phyloP scores from a whole-genome alignment of 2,329 filamentous ascomycete species.

The Teratosphaeria zuluensis region DNA sequence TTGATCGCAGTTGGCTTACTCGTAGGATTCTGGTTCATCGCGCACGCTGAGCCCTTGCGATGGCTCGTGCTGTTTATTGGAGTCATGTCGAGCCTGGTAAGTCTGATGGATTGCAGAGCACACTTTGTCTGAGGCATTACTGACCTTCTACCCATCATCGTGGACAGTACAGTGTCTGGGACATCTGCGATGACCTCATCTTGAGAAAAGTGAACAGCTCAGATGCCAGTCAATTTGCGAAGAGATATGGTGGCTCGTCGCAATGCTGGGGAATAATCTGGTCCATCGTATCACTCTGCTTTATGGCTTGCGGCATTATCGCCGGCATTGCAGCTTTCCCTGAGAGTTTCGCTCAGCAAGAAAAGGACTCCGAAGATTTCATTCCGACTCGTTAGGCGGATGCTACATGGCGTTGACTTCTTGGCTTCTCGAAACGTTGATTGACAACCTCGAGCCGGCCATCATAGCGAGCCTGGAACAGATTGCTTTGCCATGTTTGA shows the following conservation, averaged over 20 bases:
- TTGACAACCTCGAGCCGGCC: not conserved
- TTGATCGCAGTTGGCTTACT: conserved; percentile 60
- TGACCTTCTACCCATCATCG: too few species aligned
- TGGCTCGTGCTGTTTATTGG: conserved; percentile 66
- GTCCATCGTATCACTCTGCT: conserved; percentile 59
- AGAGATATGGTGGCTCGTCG: conserved; percentile 67
- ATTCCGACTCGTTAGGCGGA: conserved; percentile 36
- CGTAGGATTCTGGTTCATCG: conserved; percentile 70
- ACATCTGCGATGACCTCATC: conserved; percentile 76
- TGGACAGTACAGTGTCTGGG: conserved; percentile 61
- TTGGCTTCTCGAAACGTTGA: not conserved
- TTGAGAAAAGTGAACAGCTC: conserved; percentile 70
- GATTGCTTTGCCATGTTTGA: too few species aligned
- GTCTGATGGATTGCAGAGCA: too few species aligned
- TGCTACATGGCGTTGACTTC: not conserved
- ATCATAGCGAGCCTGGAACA: too few species aligned
- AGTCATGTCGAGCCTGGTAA: conserved; percentile 60
- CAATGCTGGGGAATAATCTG: conserved; percentile 75
- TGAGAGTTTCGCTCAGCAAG: conserved; percentile 57
- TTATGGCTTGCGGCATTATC: conserved; percentile 67
- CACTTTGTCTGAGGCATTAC: too few species aligned
- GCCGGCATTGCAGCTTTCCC: conserved; percentile 68
- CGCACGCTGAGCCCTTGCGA: conserved; percentile 61
- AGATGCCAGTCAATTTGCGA: conserved; percentile 69
- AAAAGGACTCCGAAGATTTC: conserved; percentile 58